Conservation (phyloP, 73 alveolate species). For the Paramecium primaurelia region DNA sequence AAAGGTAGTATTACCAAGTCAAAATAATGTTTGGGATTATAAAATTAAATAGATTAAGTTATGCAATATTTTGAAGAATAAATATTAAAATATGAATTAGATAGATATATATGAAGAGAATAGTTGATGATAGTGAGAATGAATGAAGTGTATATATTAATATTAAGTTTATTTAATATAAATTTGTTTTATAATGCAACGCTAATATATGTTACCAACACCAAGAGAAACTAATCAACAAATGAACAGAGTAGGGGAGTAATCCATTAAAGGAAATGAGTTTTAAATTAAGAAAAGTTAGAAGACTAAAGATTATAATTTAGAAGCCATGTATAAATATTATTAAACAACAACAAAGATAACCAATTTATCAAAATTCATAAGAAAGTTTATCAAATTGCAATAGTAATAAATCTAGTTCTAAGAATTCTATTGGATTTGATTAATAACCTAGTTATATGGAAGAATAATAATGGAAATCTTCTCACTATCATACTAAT, state of each 20-base stretch:
- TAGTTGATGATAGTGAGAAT: neutral
- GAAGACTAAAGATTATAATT: neutral
- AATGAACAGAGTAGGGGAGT: neutral
- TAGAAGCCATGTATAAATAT: neutral
- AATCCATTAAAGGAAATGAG: neutral
- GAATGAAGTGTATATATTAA: neutral
- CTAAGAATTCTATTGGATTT: neutral
- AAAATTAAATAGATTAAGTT: neutral
- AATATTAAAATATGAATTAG: too few relatives aligned
- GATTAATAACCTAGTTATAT: neutral
- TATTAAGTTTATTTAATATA: neutral
- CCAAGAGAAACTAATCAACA: neutral
- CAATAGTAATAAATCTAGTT: neutral
- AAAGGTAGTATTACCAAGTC: too few relatives aligned
- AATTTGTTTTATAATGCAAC: neutral
- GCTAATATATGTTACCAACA: neutral
- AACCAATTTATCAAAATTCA: neutral
- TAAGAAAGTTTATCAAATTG: neutral
- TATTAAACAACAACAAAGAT: neutral
- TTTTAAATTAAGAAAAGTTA: neutral
- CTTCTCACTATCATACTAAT: neutral
- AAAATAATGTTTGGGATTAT: neutral
- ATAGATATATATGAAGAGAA: neutral
- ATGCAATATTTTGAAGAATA: neutral
- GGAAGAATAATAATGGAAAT: neutral